Conservation (phyloP, 371 early-diverging fungal genomes). For the Mortierella sp. region DNA sequence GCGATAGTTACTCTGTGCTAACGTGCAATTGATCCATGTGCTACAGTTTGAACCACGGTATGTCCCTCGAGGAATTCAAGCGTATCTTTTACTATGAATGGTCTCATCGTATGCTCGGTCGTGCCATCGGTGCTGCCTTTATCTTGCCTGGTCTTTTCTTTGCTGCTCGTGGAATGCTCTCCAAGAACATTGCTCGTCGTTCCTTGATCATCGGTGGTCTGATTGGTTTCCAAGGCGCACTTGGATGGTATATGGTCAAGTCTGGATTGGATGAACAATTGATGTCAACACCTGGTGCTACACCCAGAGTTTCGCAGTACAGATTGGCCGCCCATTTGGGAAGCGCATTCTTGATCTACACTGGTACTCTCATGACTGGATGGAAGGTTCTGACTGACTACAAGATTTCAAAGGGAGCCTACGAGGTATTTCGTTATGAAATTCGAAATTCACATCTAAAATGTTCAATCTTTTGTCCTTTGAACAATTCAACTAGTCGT, state of each 20-base stretch:
- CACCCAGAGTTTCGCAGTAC: slow-evolving; percentile 95
- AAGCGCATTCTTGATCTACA: slow-evolving; percentile 90
- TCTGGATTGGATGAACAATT: slow-evolving; percentile 89
- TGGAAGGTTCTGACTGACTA: slow-evolving; percentile 77
- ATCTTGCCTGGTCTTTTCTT: slow-evolving; percentile 91
- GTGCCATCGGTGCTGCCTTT: slow-evolving; percentile 92
- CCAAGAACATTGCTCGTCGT: slow-evolving; percentile 73
- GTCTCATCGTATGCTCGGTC: slow-evolving; percentile 95
- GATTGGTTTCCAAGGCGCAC: slow-evolving; percentile 92
- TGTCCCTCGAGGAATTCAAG: slow-evolving; percentile 94
- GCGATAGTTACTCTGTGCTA: background rate
- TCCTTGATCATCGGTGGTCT: slow-evolving; percentile 81
- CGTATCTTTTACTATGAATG: slow-evolving; percentile 97
- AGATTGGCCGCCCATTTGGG: slow-evolving; percentile 94
- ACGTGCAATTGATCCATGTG: background rate
- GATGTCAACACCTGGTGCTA: slow-evolving; percentile 82
- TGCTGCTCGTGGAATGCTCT: slow-evolving; percentile 82
- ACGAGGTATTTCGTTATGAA: slow-evolving; percentile 40
- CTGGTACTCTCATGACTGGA: slow-evolving; percentile 82
- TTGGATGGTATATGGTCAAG: slow-evolving; percentile 99
- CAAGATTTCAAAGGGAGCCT: slow-evolving; percentile 70
- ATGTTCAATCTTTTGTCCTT: background rate
- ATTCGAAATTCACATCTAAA: background rate
- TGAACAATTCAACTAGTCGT: slow-evolving; percentile 17
- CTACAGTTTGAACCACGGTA: slow-evolving; percentile 86